These are phyloP conservation scores for Bolboschoenus planiculmis DNA, from an alignment of 176 grass and related monocot genomes.

Conservation along the genomic window DNA sequence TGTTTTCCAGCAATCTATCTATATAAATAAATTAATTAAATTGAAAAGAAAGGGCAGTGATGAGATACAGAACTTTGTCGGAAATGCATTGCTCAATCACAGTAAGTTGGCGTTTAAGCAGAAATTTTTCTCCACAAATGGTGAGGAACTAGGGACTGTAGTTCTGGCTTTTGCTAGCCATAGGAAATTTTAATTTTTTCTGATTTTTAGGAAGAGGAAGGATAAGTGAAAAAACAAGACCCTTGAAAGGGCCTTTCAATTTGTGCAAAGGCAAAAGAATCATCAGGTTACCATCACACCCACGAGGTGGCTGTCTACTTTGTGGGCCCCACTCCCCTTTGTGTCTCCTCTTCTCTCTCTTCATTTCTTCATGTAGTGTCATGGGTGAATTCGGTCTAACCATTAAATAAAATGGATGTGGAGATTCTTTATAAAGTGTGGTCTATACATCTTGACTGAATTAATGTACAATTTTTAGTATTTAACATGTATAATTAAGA, in stretches of 20 bases:
- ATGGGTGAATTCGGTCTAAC: neutral
- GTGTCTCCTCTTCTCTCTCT: neutral
- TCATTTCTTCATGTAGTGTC: neutral
- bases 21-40: too few relatives aligned
- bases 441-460: neutral
- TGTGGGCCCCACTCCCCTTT: neutral
- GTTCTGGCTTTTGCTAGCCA: neutral
- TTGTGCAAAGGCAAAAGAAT: slow-evolving; percentile 22
- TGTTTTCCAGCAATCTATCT: neutral
- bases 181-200: slow-evolving; percentile 8
- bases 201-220: neutral
- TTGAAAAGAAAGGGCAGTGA: neutral
- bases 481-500: neutral
- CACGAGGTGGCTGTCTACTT: slow-evolving; percentile 26
- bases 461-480: neutral
- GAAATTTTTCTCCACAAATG: slow-evolving; percentile 17
- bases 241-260: slow-evolving; percentile 9
- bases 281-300: slow-evolving; percentile 21
- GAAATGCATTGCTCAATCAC: slow-evolving; percentile 12
- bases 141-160: slow-evolving; percentile 26
- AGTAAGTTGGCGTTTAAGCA: slow-evolving; percentile 7
- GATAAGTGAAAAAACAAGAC: slow-evolving; percentile 5
- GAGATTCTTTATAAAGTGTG: neutral
- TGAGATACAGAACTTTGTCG: neutral
- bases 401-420: neutral